A percentile compares a stretch with the other conserved stretches of the same genome.
Evolutionary conservation across 2,329 filamentous ascomycete genomes (phyloP).

Genomic region (Aspergillus carbonarius): DNA sequence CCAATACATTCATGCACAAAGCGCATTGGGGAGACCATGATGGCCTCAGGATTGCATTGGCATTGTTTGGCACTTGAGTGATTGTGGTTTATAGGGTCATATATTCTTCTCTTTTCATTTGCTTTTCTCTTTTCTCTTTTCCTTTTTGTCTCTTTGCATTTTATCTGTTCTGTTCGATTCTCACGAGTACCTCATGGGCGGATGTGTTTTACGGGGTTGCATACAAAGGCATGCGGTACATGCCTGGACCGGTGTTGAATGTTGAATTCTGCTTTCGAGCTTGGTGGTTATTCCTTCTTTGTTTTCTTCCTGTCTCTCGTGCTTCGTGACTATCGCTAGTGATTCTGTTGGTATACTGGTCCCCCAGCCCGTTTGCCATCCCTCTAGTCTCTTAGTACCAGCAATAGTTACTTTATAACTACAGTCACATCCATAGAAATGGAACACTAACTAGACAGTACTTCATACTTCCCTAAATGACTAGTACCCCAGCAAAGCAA

Average conservation of each 20-base stretch:
- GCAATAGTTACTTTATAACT: no score
- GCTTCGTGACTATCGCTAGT: constrained; percentile 10
- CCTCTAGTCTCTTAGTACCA: no score
- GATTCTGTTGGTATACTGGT: not conserved
- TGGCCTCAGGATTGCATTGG: constrained; percentile 13
- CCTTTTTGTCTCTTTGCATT: not conserved
- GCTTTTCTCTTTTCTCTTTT: constrained; percentile 3
- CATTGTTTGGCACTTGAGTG: not conserved
- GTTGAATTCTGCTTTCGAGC: not conserved
- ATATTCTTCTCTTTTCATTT: not conserved
- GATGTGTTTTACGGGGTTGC: constrained; percentile 8
- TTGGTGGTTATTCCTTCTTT: constrained; percentile 1
- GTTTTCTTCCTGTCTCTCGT: constrained; percentile 1
- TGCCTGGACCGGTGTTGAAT: constrained; percentile 5
- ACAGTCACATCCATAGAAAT: no score
- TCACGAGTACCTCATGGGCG: constrained; percentile 1
- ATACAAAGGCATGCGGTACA: constrained; percentile 4
- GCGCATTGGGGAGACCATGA: constrained; percentile 2
- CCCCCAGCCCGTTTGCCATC: no score
- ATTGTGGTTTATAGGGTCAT: not conserved
- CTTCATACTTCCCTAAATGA: no score
- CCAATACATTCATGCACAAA: constrained; percentile 4
- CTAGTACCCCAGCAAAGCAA: no score
- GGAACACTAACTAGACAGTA: no score
- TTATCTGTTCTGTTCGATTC: constrained; percentile 11